Percentiles rank a stretch among this genome's conserved stretches.
Evolutionary conservation across 768 basidiomycete genomes (phyloP).

Genomic region (Gelatoporia subvermispora): DNA sequence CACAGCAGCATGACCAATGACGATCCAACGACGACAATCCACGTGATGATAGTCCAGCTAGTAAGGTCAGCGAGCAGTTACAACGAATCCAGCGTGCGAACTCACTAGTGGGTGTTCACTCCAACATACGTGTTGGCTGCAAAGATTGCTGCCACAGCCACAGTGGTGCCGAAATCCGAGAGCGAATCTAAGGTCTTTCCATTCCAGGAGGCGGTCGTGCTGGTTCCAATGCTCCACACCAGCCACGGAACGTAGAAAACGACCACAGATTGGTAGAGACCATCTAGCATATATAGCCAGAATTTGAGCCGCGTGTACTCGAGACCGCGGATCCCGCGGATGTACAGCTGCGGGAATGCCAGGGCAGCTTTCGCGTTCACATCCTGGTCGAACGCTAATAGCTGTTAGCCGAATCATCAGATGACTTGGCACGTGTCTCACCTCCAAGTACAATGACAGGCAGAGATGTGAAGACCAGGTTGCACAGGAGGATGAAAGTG

Average conservation of each 20-base stretch:
- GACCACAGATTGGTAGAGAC: slow-evolving; percentile 86
- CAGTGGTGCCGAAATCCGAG: slow-evolving; percentile 88
- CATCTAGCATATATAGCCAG: slow-evolving; percentile 94
- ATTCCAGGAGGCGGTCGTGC: slow-evolving; percentile 58
- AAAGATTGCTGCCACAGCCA: slow-evolving; percentile 82
- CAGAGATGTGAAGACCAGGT: slow-evolving; percentile 88
- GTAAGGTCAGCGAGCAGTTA: background rate
- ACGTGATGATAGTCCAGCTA: slow-evolving; percentile 83
- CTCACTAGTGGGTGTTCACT: slow-evolving; percentile 85
- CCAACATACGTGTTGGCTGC: slow-evolving; percentile 89
- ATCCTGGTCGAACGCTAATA: slow-evolving; percentile 82
- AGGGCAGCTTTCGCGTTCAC: slow-evolving; percentile 84
- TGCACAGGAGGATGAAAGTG: slow-evolving; percentile 89
- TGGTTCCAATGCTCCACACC: slow-evolving; percentile 58
- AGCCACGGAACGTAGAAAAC: slow-evolving; percentile 85
- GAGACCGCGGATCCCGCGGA: slow-evolving; percentile 87
- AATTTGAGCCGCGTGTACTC: slow-evolving; percentile 92
- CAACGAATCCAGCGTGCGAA: slow-evolving; percentile 23
- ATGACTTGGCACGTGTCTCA: slow-evolving; percentile 28
- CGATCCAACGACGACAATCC: slow-evolving; percentile 76
- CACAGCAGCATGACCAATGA: slow-evolving; percentile 80
- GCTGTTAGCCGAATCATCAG: background rate
- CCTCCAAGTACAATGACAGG: slow-evolving; percentile 90
- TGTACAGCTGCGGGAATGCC: slow-evolving; percentile 93
- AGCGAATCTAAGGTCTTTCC: slow-evolving; percentile 76